Evolutionary conservation across 441 rosid genomes (phyloP).

Genomic region (Omphalea diandra): DNA sequence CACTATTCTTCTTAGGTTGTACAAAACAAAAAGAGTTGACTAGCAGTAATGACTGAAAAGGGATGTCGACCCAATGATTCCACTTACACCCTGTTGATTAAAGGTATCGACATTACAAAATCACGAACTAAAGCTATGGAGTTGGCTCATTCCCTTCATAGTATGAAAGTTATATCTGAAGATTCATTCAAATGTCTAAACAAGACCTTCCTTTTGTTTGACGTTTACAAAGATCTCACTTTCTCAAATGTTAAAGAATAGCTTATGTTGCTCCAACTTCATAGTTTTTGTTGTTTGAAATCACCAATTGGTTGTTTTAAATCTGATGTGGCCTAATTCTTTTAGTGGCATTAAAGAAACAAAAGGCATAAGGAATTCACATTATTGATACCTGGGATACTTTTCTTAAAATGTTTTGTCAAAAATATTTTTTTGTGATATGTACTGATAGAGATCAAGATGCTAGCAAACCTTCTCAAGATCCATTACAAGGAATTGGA

Average conservation of each 20-base stretch:
- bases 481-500: too few species aligned
- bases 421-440: not conserved
- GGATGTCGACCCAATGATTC: constrained; percentile 74
- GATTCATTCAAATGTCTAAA: constrained; percentile 51
- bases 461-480: too few species aligned
- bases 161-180: constrained; percentile 53
- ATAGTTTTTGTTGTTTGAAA: constrained; percentile 3
- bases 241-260: constrained; percentile 31
- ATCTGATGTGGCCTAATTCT: not conserved
- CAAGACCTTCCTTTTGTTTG: constrained; percentile 62
- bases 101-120: constrained; percentile 76
- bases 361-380: not conserved
- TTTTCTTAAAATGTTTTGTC: too few species aligned
- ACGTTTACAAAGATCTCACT: constrained; percentile 49
- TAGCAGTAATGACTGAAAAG: constrained; percentile 56
- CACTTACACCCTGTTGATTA: constrained; percentile 55
- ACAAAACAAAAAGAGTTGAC: constrained; percentile 57
- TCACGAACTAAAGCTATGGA: constrained; percentile 68
- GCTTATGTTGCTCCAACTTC: not conserved
- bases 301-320: not conserved
- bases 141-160: constrained; percentile 50
- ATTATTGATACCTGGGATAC: not conserved
- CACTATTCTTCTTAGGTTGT: constrained; percentile 61
- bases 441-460: too few species aligned
- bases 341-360: not conserved